phyloP scores from a whole-genome alignment of 192 early-diverging fungal species.

The Coemansia sp. region DNA sequence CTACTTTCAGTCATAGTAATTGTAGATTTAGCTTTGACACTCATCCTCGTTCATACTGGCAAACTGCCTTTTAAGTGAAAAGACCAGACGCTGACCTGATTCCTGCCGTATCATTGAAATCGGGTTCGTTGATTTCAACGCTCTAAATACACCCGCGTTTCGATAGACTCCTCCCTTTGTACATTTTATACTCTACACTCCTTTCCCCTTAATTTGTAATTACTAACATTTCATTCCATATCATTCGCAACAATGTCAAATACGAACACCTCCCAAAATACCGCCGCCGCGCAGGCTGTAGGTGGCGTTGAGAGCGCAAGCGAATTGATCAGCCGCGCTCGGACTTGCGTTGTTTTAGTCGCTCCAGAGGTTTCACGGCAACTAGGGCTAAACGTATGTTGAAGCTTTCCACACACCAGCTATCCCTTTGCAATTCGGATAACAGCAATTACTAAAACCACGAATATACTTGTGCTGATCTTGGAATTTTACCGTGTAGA shows the following conservation, averaged over 20 bases:
- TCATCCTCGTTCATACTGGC: neutral
- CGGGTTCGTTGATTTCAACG: neutral
- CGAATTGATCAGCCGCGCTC: conserved; percentile 9
- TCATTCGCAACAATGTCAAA: neutral
- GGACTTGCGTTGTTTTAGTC: conserved; percentile 35
- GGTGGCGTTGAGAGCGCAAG: conserved; percentile 2
- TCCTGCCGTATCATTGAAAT: neutral
- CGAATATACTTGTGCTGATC: too few relatives aligned
- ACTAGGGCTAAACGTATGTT: conserved; percentile 4
- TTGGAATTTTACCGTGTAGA: neutral
- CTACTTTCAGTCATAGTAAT: neutral
- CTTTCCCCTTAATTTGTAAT: neutral
- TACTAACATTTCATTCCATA: neutral
- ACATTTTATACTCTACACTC: conserved; percentile 13
- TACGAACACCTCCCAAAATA: neutral
- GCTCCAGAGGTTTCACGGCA: conserved; percentile 10
- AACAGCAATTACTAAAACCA: too few relatives aligned
- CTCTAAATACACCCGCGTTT: neutral
- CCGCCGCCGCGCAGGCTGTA: neutral
- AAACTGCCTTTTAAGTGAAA: neutral
- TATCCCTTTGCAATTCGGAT: too few relatives aligned
- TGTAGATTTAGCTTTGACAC: neutral
- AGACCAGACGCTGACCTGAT: neutral
- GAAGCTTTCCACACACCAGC: too few relatives aligned
- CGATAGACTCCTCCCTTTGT: conserved; percentile 7